Percentiles rank a stretch among this genome's conserved stretches.
Conservation (phyloP, 768 basidiomycete genomes). For the Tylopilus cervinicoccineus region DNA sequence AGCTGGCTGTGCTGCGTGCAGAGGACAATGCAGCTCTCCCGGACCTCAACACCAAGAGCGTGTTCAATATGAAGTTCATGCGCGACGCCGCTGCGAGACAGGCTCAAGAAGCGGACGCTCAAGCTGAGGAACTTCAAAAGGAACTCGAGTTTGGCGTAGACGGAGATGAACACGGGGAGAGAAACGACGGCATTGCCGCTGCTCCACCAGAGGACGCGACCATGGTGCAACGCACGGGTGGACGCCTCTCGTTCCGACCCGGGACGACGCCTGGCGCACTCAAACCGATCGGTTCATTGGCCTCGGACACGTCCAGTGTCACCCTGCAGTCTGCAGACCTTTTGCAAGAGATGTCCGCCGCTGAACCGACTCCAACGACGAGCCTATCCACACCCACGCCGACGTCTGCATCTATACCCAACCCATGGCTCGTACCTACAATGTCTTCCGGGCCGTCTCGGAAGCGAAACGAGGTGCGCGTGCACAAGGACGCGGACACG, state of each 20-base stretch:
- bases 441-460: constrained; percentile 47
- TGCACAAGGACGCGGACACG: constrained; percentile 61
- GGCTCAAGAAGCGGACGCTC: constrained; percentile 48
- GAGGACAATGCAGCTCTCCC: constrained; percentile 30
- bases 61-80: constrained; percentile 99
- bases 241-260: constrained; percentile 62
- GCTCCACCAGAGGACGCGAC: constrained; percentile 31
- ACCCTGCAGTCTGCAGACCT: constrained; percentile 60
- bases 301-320: constrained; percentile 62
- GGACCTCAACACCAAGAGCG: constrained; percentile 50
- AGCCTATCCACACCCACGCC: constrained; percentile 15
- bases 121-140: constrained; percentile 67
- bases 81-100: constrained; percentile 80
- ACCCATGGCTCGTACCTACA: constrained; percentile 75
- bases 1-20: constrained; percentile 52
- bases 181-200: constrained; percentile 24
- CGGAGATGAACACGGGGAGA: constrained; percentile 27
- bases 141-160: constrained; percentile 54
- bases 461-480: constrained; percentile 70
- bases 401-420: constrained; percentile 31
- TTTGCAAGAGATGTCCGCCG: constrained; percentile 31
- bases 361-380: constrained; percentile 5
- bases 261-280: constrained; percentile 28
- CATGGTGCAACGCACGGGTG: constrained; percentile 56
- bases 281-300: constrained; percentile 30